A percentile compares a stretch with the other conserved stretches of the same genome.
Conservation (phyloP, 2,329 filamentous ascomycete genomes). For the Cordyceps farinosa region DNA sequence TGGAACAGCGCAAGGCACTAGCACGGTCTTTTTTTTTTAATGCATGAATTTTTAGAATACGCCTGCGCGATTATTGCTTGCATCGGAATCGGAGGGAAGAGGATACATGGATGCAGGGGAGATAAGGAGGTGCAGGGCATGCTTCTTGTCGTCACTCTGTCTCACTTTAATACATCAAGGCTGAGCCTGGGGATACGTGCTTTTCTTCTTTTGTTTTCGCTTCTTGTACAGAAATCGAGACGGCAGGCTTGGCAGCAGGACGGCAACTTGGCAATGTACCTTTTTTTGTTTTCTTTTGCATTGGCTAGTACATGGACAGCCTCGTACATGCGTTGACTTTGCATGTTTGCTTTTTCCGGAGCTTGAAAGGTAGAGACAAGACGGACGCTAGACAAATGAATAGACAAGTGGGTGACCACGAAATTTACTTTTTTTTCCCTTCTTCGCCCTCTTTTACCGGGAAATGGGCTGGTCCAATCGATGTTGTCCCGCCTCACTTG, state of each 20-base stretch:
- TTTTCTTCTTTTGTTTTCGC: slow-evolving; percentile 2
- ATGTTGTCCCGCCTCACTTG: not conserved
- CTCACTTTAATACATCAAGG: slow-evolving; percentile 8
- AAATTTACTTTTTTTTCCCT: not conserved
- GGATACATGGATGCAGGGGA: not conserved
- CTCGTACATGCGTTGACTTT: not conserved
- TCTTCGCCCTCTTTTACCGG: not conserved
- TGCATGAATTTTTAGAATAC: not conserved
- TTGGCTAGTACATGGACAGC: not conserved
- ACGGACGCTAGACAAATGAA: not conserved
- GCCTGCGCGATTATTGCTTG: not conserved
- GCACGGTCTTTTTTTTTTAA: not conserved
- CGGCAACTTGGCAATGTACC: not conserved
- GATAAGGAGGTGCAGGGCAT: slow-evolving; percentile 1
- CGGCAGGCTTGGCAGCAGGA: slow-evolving; percentile 6
- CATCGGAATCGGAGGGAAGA: not conserved
- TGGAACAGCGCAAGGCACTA: not conserved
- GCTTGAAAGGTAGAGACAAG: not conserved
- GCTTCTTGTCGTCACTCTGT: slow-evolving; percentile 4
- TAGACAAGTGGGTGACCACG: slow-evolving; percentile 4
- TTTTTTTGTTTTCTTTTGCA: not conserved
- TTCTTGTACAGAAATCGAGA: not conserved
- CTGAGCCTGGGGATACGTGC: not conserved
- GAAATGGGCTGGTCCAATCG: not conserved
- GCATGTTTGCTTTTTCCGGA: not conserved